A percentile compares a stretch with the other conserved stretches of the same genome.
Conservation (phyloP, 2,329 filamentous ascomycete species). For the Colletotrichum cuscutae region DNA sequence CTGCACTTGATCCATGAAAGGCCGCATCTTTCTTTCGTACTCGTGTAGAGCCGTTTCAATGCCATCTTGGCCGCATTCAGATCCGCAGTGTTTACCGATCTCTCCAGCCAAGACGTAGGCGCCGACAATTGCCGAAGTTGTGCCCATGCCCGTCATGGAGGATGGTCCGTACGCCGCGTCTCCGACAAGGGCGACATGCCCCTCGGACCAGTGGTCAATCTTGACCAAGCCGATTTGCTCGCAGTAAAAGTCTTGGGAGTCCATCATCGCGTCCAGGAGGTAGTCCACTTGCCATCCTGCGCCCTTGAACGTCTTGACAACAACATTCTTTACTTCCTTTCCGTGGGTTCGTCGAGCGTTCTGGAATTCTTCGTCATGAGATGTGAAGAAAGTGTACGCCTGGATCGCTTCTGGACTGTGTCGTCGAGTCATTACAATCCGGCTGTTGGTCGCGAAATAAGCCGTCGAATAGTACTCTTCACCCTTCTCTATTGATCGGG, state of each 20-base stretch:
- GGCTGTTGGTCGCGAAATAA: constrained; percentile 48
- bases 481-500: constrained; percentile 38
- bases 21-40: constrained; percentile 56
- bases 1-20: constrained; percentile 56
- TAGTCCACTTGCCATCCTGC: constrained; percentile 57
- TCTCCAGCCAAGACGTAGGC: constrained; percentile 69
- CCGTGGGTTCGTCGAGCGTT: constrained; percentile 44
- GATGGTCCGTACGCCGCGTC: constrained; percentile 64
- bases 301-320: constrained; percentile 51
- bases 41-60: constrained; percentile 44
- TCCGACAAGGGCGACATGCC: constrained; percentile 61
- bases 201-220: constrained; percentile 52
- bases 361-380: constrained; percentile 40
- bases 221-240: constrained; percentile 56
- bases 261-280: constrained; percentile 53
- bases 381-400: constrained; percentile 48
- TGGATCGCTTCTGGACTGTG: constrained; percentile 49
- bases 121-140: constrained; percentile 56
- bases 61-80: constrained; percentile 33
- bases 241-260: constrained; percentile 58
- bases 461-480: constrained; percentile 50
- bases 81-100: constrained; percentile 44
- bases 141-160: constrained; percentile 61
- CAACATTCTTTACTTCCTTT: constrained; percentile 50
- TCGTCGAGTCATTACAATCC: constrained; percentile 53